These are phyloP conservation scores for Acacia melanoxylon DNA, from an alignment of 306 rosid species.

Conservation along the genomic window DNA sequence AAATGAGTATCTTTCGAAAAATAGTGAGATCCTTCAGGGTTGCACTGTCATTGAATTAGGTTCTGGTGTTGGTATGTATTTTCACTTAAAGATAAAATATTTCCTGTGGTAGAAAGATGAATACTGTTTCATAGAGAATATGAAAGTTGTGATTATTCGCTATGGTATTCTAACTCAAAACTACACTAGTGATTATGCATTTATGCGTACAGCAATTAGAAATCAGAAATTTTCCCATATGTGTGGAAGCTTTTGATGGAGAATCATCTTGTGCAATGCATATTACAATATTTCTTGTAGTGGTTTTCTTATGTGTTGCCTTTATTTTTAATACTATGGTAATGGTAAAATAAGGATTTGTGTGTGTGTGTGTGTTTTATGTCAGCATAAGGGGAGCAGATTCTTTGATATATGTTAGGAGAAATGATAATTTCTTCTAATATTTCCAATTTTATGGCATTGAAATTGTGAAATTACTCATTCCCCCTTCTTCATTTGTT, in stretches of 20 bases:
- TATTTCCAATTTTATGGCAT: not conserved
- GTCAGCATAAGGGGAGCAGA: not conserved
- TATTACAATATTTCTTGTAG: not conserved
- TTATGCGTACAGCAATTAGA: not conserved
- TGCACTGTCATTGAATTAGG: constrained; percentile 78
- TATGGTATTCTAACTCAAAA: not conserved
- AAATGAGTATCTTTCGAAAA: constrained; percentile 78
- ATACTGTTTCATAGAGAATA: not conserved
- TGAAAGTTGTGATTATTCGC: not conserved
- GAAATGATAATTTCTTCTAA: not conserved
- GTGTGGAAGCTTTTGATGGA: not conserved
- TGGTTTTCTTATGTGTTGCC: not conserved
- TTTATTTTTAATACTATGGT: not conserved
- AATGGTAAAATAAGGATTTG: not conserved
- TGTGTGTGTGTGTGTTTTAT: not conserved
- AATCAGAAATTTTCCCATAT: not conserved
- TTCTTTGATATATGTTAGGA: constrained; percentile 17
- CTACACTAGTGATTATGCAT: not conserved
- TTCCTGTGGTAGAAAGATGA: not conserved
- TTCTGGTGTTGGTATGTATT: constrained; percentile 87
- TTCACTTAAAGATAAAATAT: constrained; percentile 21
- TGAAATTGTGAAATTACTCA: not conserved
- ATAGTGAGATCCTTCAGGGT: constrained; percentile 61
- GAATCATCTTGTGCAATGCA: constrained; percentile 8
- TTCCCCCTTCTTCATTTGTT: not conserved